These are phyloP conservation scores for Monosporozyma unispora DNA, from an alignment of 805 yeast species.

Conservation along the genomic window DNA sequence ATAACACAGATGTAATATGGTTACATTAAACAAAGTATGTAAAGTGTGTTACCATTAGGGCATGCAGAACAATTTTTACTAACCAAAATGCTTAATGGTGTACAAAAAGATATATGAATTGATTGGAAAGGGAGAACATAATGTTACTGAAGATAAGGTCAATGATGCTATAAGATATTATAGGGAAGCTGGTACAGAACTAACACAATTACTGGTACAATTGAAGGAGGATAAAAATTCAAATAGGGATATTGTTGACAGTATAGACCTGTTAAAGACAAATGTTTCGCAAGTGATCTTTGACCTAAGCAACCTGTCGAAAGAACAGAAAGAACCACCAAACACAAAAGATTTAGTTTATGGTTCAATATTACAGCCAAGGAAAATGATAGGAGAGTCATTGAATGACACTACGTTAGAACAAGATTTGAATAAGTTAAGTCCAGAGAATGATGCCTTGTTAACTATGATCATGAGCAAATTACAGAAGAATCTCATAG, in stretches of 20 bases:
- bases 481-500: constrained; percentile 12
- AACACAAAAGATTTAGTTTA: neutral
- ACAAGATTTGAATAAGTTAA: neutral
- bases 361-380: neutral
- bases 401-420: neutral
- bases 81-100: too few relatives aligned
- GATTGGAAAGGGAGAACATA: constrained; percentile 46
- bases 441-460: constrained; percentile 12
- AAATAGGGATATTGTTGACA: constrained; percentile 24
- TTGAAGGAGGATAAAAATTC: constrained; percentile 4
- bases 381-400: neutral
- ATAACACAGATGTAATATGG: neutral
- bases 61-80: neutral
- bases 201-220: constrained; percentile 7
- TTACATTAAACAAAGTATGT: neutral
- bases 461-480: constrained; percentile 13
- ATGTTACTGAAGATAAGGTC: constrained; percentile 36
- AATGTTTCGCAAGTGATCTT: constrained; percentile 28
- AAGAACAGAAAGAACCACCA: neutral
- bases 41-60: too few relatives aligned
- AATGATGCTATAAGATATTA: constrained; percentile 4
- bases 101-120: constrained; percentile 40
- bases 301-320: constrained; percentile 10
- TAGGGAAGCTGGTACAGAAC: constrained; percentile 3
- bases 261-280: constrained; percentile 22